Base-by-base conservation (phyloP, 2,329 filamentous ascomycete genomes). In the Amauroascus niger region DNA sequence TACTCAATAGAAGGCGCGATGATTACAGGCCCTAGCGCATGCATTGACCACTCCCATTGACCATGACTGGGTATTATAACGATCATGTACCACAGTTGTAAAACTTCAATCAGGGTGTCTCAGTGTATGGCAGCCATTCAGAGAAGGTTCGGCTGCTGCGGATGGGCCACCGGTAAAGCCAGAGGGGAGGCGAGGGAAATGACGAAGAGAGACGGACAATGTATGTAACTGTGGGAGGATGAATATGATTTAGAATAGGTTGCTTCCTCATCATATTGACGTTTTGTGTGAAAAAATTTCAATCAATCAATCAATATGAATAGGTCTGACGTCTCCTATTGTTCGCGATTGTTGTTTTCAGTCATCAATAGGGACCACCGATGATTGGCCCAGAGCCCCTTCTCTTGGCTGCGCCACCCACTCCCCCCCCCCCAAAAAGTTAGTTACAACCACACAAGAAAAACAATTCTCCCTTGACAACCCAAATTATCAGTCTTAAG, bases 341-440 rank as follows among this genome's bases (percentile, higher is more conserved):
- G 50, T 52, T 52, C 50, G 50, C 26, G 22, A 52, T 52, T 52
- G 50, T 52, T 51, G 39, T 50, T 50, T 50, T 43, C 30, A 26
- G 49, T 33, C 32, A 20, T 52, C 50, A 52, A 52, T 52, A 52
- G 50, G 50, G 16, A 52, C 4, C 14, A 8, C n/a, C 14, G 18
- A 6, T 40, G 50, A 52, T 52, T 52, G 50, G 50, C 26, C 20
- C 14, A 9, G 6, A 39, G 9, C 26, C 26, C 4, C 4, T 9
- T 9, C n/a, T n/a, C 14, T 6, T 9, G 14, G 13, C 9, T 35
- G n/a, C n/a, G n/a, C n/a, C n/a, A 13, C 14, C 9, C 18, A 14
- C 35, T 39, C 4, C n/a, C 6, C n/a, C 35, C 35, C 16, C 18
- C 35, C 6, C 8, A 39, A 5, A 35, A 35, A 35, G 11, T 14